phyloP scores from a whole-genome alignment of 192 early-diverging fungal species.

The Coemansia sp. region DNA sequence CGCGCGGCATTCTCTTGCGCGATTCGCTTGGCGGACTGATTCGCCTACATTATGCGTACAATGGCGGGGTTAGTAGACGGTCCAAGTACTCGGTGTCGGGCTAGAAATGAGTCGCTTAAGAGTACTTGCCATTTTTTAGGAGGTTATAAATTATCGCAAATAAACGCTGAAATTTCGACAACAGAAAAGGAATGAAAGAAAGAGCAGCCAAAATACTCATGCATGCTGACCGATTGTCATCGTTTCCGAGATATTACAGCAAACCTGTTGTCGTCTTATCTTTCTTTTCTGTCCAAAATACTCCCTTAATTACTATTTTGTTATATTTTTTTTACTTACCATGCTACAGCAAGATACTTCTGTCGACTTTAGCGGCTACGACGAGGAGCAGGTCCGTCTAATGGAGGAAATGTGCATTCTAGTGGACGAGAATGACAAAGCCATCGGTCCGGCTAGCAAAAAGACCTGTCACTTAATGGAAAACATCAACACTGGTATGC shows the following conservation, averaged over 20 bases:
- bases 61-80: background rate
- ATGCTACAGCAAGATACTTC: slow-evolving; percentile 12
- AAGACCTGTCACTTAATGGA: slow-evolving; percentile 96
- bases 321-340: slow-evolving; percentile 4
- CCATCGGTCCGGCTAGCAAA: slow-evolving; percentile 86
- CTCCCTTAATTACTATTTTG: background rate
- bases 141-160: background rate
- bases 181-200: background rate
- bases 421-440: slow-evolving; percentile 82
- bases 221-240: background rate
- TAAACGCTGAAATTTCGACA: background rate
- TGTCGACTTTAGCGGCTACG: slow-evolving; percentile 64
- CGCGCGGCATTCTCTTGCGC: slow-evolving; percentile 41
- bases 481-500: slow-evolving; percentile 85
- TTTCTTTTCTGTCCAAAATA: background rate
- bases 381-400: slow-evolving; percentile 86
- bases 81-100: background rate
- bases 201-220: background rate
- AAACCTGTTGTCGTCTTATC: background rate
- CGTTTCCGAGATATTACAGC: background rate
- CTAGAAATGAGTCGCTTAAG: background rate
- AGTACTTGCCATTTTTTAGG: background rate
- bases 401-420: slow-evolving; percentile 99
- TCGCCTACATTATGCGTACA: slow-evolving; percentile 15
- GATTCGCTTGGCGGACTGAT: slow-evolving; percentile 52